Conservation (phyloP, 1,284 basidiomycete genomes). For the Puccinia sorghi region DNA sequence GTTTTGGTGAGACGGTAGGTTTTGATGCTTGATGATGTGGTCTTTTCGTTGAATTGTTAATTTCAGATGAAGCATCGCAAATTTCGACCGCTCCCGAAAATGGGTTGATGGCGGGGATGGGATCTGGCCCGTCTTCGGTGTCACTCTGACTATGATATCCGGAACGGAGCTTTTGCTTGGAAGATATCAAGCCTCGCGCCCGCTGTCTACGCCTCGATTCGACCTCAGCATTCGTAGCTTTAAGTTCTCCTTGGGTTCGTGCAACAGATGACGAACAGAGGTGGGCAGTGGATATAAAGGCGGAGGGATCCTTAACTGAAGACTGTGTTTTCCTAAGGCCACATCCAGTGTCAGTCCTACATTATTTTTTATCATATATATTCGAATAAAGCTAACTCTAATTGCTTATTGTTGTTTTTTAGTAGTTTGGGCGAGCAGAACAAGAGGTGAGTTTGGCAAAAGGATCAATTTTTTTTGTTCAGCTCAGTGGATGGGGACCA, state of each 20-base stretch:
- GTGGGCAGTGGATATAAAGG: slow-evolving; percentile 41
- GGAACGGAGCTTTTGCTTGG: slow-evolving; percentile 26
- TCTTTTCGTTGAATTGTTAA: neutral
- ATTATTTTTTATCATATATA: neutral
- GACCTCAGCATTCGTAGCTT: slow-evolving; percentile 13
- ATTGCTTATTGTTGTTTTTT: neutral
- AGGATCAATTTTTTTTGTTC: neutral
- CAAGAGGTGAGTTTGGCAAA: neutral
- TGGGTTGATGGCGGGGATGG: slow-evolving; percentile 13
- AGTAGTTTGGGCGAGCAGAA: neutral
- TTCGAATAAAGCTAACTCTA: slow-evolving; percentile 24
- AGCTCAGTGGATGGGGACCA: neutral
- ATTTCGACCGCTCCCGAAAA: slow-evolving; percentile 41
- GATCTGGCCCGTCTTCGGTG: neutral
- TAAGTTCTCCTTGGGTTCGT: slow-evolving; percentile 28
- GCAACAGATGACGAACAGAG: slow-evolving; percentile 35
- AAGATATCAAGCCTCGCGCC: slow-evolving; percentile 14
- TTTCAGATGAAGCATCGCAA: slow-evolving; percentile 5
- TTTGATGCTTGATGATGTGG: neutral
- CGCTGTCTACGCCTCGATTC: slow-evolving; percentile 34
- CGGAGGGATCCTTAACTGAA: slow-evolving; percentile 43
- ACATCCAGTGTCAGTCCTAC: neutral
- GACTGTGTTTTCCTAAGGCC: slow-evolving; percentile 45
- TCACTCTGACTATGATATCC: slow-evolving; percentile 44
- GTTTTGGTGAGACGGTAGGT: neutral